Evolutionary conservation across 2,329 filamentous ascomycete species (phyloP).

Genomic region (Cercospora sojina): DNA sequence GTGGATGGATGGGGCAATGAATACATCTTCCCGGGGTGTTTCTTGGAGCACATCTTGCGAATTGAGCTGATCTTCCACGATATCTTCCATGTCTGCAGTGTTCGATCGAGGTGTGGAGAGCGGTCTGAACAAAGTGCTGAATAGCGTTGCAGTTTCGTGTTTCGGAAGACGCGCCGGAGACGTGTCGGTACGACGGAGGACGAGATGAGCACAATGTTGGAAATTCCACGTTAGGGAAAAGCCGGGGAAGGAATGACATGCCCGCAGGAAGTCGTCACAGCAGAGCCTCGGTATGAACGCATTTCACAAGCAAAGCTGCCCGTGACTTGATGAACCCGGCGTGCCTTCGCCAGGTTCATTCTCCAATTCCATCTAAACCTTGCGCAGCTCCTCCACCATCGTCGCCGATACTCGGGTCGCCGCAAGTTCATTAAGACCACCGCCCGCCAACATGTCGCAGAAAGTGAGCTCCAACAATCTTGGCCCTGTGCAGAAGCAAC

Average conservation of each 20-base stretch:
- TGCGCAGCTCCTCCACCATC: slow-evolving; percentile 12
- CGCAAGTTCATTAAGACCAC: not conserved
- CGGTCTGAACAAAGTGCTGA: not conserved
- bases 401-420: slow-evolving; percentile 7
- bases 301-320: slow-evolving; percentile 15
- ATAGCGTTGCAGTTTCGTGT: slow-evolving; percentile 5
- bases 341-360: slow-evolving; percentile 6
- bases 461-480: slow-evolving; percentile 15
- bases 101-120: not conserved
- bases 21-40: slow-evolving; percentile 40
- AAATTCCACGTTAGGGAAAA: not conserved
- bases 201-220: not conserved
- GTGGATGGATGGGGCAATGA: slow-evolving; percentile 50
- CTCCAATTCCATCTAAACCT: slow-evolving; percentile 3
- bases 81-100: slow-evolving; percentile 31
- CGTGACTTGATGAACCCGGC: slow-evolving; percentile 9
- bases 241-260: slow-evolving; percentile 5
- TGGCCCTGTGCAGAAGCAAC: not conserved
- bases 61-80: slow-evolving; percentile 33
- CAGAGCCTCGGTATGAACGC: slow-evolving; percentile 15
- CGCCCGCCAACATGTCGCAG: slow-evolving; percentile 16
- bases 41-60: slow-evolving; percentile 37
- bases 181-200: not conserved
- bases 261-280: not conserved
- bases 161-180: slow-evolving; percentile 9